Evolutionary conservation across 352 stramenopile species (phyloP), one percentile per base, ranked within the genome.

Genomic region (Pythium chondricola): DNA sequence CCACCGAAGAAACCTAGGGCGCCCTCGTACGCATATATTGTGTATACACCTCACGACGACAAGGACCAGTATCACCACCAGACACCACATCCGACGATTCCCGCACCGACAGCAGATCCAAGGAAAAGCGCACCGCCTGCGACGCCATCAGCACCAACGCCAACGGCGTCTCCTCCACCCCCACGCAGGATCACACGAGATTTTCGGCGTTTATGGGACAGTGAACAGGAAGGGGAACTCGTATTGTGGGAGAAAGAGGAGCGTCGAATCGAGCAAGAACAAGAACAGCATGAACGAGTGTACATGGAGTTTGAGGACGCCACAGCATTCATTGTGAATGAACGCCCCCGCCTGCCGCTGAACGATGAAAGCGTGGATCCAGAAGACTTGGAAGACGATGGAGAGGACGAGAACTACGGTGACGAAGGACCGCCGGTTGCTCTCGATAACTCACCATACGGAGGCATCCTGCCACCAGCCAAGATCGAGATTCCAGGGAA

Each of bases 281-380:
- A 65, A 21, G 67, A 89, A 37, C 41, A 68, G 3, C 63, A 63
- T 16, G 74, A 89, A 36, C 52, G 65, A 0, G 58, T 75, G 16
- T 71, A 71, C 36, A 85, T 93, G 74, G 73, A 45, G 4, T 91
- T 86, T 43, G 82, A 91, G 48, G 77, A 91, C 36, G 68, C 69
- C 4, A 85, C 81, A 22, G 74, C 71, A 14, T 81, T 83, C 39
- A 76, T 88, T 30, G 65, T 90, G 20, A 86, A 88, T 35, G 78
- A 84, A 8, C 76, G 74, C 3, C 66, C 76, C 31, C 63, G 73
- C 8, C 62, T 63, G 30, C 52, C 69, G 18, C 33, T 77, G 0
- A 66, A 79, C 25, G 76, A 88, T 48, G 64, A 76, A 11, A 71
- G 83, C 16, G 64, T 88, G 17, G 62, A 81, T 25, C 59, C 74